Conservation (phyloP, 768 basidiomycete species). For the Obba rivulosa region DNA sequence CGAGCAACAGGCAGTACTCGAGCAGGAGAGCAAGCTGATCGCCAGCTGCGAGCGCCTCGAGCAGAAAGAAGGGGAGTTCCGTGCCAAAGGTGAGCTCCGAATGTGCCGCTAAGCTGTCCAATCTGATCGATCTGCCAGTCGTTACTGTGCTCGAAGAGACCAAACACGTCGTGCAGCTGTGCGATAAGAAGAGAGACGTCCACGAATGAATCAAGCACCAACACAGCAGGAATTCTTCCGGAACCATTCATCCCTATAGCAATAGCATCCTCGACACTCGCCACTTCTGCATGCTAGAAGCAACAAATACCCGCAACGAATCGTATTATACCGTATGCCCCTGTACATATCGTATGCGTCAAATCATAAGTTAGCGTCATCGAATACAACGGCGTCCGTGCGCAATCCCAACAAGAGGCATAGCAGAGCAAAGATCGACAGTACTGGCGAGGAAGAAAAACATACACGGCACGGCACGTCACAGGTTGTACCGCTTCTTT, state of each 20-base stretch:
- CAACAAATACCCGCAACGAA: slow-evolving; percentile 49
- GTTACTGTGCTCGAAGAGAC: slow-evolving; percentile 39
- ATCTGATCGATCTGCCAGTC: slow-evolving; percentile 22
- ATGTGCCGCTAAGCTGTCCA: neutral
- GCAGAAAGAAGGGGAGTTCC: slow-evolving; percentile 36
- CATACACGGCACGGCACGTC: neutral
- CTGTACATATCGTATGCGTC: neutral
- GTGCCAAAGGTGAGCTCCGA: slow-evolving; percentile 31
- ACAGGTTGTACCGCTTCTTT: neutral
- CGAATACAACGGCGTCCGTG: neutral
- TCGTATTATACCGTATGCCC: too few species aligned
- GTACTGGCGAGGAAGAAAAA: neutral
- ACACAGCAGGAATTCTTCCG: slow-evolving; percentile 75
- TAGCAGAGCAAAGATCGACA: neutral
- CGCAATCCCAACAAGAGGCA: neutral
- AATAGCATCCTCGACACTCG: slow-evolving; percentile 61
- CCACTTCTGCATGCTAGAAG: slow-evolving; percentile 81
- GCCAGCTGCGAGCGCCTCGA: slow-evolving; percentile 35
- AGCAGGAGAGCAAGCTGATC: slow-evolving; percentile 36
- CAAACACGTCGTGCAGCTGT: slow-evolving; percentile 37
- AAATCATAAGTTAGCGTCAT: neutral
- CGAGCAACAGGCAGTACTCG: slow-evolving; percentile 35
- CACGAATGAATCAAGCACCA: slow-evolving; percentile 55
- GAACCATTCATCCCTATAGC: slow-evolving; percentile 69
- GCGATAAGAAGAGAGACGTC: slow-evolving; percentile 38